phyloP scores from a whole-genome alignment of 495 filamentous ascomycete genomes.

The Aspergillus funiculosus region DNA sequence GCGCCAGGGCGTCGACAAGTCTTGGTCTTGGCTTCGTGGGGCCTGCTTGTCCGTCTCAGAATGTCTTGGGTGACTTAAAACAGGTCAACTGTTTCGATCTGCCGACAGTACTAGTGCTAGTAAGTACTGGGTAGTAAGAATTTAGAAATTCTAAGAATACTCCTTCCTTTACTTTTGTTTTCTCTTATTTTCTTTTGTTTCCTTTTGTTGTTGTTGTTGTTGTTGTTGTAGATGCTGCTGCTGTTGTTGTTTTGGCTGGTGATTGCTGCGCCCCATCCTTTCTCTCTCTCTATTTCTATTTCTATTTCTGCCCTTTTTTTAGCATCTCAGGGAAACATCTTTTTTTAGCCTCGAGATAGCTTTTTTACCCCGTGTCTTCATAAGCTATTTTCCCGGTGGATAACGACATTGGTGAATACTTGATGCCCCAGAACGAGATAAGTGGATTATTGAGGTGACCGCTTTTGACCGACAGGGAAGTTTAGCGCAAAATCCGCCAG shows the following conservation, averaged over 20 bases:
- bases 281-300: no score
- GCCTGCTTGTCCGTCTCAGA: conserved; percentile 5
- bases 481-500: neutral
- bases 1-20: neutral
- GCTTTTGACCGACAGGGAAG: neutral
- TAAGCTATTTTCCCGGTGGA: no score
- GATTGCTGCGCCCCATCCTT: conserved; percentile 1
- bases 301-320: neutral
- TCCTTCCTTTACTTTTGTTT: neutral
- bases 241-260: neutral
- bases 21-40: conserved; percentile 1
- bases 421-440: no score
- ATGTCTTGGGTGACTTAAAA: conserved; percentile 1
- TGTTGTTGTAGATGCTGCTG: neutral
- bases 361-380: no score
- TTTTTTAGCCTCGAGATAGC: neutral
- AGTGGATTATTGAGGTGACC: neutral
- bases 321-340: neutral
- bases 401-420: no score
- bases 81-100: neutral
- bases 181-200: neutral
- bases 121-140: no score
- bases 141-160: conserved; percentile 10
- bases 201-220: neutral
- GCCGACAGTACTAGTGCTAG: no score